A percentile compares a stretch with the other conserved stretches of the same genome.
Conservation (phyloP, 1,284 basidiomycete species). For the Dichomitus squalens region DNA sequence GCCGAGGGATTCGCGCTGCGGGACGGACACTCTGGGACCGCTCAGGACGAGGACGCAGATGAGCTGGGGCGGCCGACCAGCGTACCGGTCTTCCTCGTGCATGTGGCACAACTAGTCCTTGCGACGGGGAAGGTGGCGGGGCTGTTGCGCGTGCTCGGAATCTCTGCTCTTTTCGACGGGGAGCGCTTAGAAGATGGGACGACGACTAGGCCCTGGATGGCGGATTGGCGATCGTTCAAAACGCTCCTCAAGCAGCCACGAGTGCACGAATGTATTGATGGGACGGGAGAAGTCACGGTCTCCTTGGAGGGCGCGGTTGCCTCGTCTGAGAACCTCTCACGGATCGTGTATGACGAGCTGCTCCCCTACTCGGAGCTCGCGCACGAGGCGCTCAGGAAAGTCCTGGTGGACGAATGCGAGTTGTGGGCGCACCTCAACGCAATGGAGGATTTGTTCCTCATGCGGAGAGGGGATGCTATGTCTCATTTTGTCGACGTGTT, state of each 20-base stretch:
- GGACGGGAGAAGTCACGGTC: neutral
- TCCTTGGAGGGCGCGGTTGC: constrained; percentile 24
- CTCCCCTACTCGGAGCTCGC: constrained; percentile 57
- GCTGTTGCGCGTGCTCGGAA: constrained; percentile 54
- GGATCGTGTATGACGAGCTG: constrained; percentile 65
- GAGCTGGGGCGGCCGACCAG: constrained; percentile 33
- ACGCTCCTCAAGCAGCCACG: constrained; percentile 8
- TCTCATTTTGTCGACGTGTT: constrained; percentile 71
- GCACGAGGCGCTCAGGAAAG: constrained; percentile 56
- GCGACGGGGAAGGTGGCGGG: constrained; percentile 82
- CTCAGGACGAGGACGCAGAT: constrained; percentile 22
- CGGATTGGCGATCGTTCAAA: constrained; percentile 34
- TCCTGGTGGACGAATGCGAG: constrained; percentile 72
- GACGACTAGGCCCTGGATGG: constrained; percentile 30
- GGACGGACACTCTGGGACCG: constrained; percentile 35
- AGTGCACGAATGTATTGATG: neutral
- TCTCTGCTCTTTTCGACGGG: constrained; percentile 25
- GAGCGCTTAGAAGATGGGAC: constrained; percentile 2
- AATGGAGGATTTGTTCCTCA: constrained; percentile 75
- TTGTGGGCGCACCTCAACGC: constrained; percentile 70
- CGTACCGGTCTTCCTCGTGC: constrained; percentile 63
- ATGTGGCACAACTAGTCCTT: constrained; percentile 60
- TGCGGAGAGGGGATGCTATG: constrained; percentile 73
- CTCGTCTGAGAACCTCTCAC: constrained; percentile 62
- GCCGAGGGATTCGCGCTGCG: constrained; percentile 67